Conservation (phyloP, 164 flowering plant genomes). For the Houttuynia cordata region DNA sequence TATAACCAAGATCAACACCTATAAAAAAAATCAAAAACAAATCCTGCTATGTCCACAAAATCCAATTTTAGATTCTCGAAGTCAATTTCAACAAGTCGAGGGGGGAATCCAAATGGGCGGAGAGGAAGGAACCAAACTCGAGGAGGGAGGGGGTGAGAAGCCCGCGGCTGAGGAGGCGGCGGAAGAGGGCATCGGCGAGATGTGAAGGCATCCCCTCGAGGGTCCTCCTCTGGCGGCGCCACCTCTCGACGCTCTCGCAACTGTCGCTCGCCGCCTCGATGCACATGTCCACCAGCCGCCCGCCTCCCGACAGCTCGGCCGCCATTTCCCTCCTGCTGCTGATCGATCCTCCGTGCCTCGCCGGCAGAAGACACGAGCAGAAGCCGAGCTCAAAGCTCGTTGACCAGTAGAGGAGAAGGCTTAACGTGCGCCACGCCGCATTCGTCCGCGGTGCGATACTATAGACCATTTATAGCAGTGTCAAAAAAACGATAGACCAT, state of each 20-base stretch:
- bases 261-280: conserved; percentile 53
- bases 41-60: too few species aligned
- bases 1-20: too few species aligned
- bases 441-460: too few species aligned
- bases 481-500: too few species aligned
- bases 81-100: background rate
- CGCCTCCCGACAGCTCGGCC: background rate
- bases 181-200: conserved; percentile 65
- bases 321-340: background rate
- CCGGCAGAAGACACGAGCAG: too few species aligned
- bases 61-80: too few species aligned
- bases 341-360: too few species aligned
- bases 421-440: too few species aligned
- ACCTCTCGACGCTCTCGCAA: conserved; percentile 45
- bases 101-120: background rate
- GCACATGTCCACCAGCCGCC: conserved; percentile 42
- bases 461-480: too few species aligned
- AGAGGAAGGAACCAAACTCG: conserved; percentile 33
- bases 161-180: conserved; percentile 55
- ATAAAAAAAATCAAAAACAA: too few species aligned
- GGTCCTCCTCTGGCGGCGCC: conserved; percentile 78
- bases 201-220: conserved; percentile 69
- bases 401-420: too few species aligned
- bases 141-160: conserved; percentile 77
- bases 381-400: too few species aligned